Base-by-base conservation (phyloP, 192 early-diverging fungal species). In the Coemansia sp. region DNA sequence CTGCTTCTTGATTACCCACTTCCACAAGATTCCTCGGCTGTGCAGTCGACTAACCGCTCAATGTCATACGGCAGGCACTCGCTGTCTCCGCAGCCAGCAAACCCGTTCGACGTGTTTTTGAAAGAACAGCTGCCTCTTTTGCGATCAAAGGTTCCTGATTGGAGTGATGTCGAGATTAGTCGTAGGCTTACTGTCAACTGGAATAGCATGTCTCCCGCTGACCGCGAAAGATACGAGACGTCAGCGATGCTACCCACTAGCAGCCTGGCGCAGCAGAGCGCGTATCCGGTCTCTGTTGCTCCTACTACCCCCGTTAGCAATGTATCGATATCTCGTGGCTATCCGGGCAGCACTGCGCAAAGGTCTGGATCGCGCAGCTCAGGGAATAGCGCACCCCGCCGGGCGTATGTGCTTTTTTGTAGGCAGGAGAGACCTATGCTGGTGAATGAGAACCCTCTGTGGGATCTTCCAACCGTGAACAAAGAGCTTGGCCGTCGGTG, bases 381-480 rank as follows among this genome's bases (percentile, higher is more conserved):
- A 3, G 53, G 54, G 21, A 71, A 78, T 45, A 78, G 76, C 68
- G 72, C 68, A 3, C 76, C 81, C 4, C 81, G 81, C 9, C 81
- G 81, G 32, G 81, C 81, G 12, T 83, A 83, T 48, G 81, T 83
- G 56, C 56, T 83, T 43, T 83, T 83, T 50, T 83, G 81, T 26
- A 64, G 81, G 10, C 65, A 75, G 44, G 76, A 78, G 69, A 62
- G 81, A 0, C 81, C 81, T 6, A 32, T 71, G 59, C 42, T 83
- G 26, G 75, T 78, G 9, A 50, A 62, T 8, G 81, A 67, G 26
- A 83, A 83, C 47, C 69, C 71, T 13, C 15, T 59, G 21, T 83
- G 81, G 81, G 81, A 83, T 50, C 67, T 83, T 63, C 81, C 81
- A 0, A 72, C 69, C 1, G 81, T 83, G 64, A 83, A 83, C 70